Base-by-base conservation (phyloP, 495 filamentous ascomycete genomes). In the Cairneyella variabilis region DNA sequence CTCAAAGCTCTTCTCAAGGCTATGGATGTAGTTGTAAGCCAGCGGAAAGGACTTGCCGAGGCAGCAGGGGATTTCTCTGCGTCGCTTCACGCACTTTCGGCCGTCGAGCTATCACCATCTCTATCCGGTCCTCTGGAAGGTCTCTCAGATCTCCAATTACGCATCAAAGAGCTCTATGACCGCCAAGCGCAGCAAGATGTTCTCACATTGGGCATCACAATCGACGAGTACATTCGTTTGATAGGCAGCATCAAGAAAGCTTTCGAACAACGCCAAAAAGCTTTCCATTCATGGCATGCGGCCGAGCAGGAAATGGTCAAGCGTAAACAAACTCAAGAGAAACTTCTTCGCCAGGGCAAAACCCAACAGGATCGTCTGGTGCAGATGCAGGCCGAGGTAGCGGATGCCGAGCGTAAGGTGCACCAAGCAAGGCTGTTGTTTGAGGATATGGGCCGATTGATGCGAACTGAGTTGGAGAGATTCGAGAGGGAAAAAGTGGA, bases 401-500 rank as follows among this genome's bases (percentile, higher is more conserved):
- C 80, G 5, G 93, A 98, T 67, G 90, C 91, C 16, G 93, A 97
- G 74, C 77, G 89, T 53, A 91, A 88, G 65, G 88, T 95, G n/a
- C 89, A 98, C 67, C 88, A 93, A 62, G 85, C 90, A 1, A 76
- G 91, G 44, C 65, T 98, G 51, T 68, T 96, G 49, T 98, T 98
- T 66, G 93, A 98, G 56, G 95, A 98, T 65, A 97, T 98, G 93
- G 93, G 93, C 11, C 78, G 90, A 22, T 72, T 96, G 65, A 92
- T 98, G 91, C 79, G 89, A 34, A 73, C 75, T 25, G 93, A 98
- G 69, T 75, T 98, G 54, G 93, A 97, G 56, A 76, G 91, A 23
- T 98, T 98, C 62, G 93, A 97, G 73, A 82, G 82, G 60, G 93
- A 98, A 73, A 98, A 98, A 75, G 93, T 98, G 7, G 93, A 98